Base-by-base conservation (phyloP, 148 eudicot species). In the Nepenthes mirabilis region DNA sequence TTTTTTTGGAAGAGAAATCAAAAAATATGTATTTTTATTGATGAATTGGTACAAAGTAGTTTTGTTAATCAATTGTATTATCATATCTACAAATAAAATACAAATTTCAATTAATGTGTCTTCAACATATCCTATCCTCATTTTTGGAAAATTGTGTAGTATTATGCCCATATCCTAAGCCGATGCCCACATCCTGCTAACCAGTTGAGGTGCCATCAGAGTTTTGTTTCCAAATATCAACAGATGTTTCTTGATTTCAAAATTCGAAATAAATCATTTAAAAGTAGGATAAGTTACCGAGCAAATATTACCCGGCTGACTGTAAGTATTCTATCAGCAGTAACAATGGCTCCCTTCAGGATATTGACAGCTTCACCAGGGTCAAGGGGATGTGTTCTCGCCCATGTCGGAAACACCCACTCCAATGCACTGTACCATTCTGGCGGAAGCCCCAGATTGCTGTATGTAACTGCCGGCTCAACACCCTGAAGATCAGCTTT, bases 391-490 rank as follows among this genome's bases (percentile, higher is more conserved):
- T 94, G 99, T 57, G 88, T 80, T 76, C 99, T 79, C 55, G 99
- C 97, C 99, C 99, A 94, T 47, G 85, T 86, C 2, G 99, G 99
- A 67, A 94, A 94, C 59, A 94, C 82, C 97, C 99, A 94, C 61
- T 79, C 99, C 35, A 94, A 53, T 47, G 90, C 80, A 52, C 90
- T 85, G 56, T 94, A 94, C 99, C 99, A 89, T 14, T 90, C 91
- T 9, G 81, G 70, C 43, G 99, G 85, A 66, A 89, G 77, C 58
- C 99, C 99, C 60, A 94, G 72, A 70, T 94, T 89, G 43, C 71
- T 65, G 65, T 82, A 94, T 43, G 95, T 86, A 45, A 60, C 76
- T 60, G 97, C 99, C 67, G 99, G 86, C 67, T 94, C 97, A 71
- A 94, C 99, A 32, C 99, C 99, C 99, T 94, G 43, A 60, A 48